Conservation (phyloP, 116 monocot species). For the Dioscorea cayenensis region DNA sequence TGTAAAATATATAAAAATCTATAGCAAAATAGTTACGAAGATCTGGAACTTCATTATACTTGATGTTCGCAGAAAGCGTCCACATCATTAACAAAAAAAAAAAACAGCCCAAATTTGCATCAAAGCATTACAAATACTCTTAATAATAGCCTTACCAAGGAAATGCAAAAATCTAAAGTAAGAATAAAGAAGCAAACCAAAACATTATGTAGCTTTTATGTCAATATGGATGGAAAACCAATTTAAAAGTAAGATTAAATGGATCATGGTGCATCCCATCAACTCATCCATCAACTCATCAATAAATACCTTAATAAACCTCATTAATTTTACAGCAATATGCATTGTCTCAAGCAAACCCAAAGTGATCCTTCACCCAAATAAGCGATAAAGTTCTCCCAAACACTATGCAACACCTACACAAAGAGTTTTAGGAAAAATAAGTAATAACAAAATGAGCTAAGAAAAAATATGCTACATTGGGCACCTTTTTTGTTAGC, state of each 20-base stretch:
- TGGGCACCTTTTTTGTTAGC: too few species aligned
- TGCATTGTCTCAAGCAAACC: constrained; percentile 83
- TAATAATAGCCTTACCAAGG: too few species aligned
- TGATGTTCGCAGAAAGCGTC: too few species aligned
- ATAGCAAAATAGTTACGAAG: too few species aligned
- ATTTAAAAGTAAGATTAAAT: neutral
- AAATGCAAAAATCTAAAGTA: too few species aligned
- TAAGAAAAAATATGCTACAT: neutral
- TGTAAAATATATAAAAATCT: too few species aligned
- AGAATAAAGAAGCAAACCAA: neutral
- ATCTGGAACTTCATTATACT: too few species aligned
- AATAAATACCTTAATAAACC: constrained; percentile 70
- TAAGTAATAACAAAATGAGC: neutral
- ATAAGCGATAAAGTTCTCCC: constrained; percentile 82
- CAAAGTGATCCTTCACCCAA: constrained; percentile 89
- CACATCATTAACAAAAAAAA: too few species aligned
- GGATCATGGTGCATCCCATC: neutral
- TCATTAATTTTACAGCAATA: constrained; percentile 80
- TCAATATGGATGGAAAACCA: neutral
- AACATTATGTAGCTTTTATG: neutral
- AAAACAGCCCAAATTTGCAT: too few species aligned
- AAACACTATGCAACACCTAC: constrained; percentile 86
- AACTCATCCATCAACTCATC: neutral
- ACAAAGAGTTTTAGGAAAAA: neutral
- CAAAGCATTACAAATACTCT: too few species aligned